Evolutionary conservation across 164 flowering plant species (phyloP), one percentile per base, ranked within the genome.

Genomic region (Houttuynia cordata): DNA sequence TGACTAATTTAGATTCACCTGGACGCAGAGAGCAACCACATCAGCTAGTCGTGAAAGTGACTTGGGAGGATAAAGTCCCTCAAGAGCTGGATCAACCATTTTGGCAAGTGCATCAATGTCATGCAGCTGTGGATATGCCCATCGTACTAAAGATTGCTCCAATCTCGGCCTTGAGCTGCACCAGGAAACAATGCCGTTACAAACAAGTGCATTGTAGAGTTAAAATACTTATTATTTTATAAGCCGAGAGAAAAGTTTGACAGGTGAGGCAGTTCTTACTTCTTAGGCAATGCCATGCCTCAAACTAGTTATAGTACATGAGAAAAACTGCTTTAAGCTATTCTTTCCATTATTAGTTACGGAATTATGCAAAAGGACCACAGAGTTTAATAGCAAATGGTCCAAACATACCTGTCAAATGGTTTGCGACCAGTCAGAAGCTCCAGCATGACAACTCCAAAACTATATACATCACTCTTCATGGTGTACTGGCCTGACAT

Each of bases 121-220:
- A 67, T 94, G 99, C 62, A 94, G 97, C 78, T 91, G 99, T 63
- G 99, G 99, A 23, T 96, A 80, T 23, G 96, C 95, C 99, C 99
- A 94, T 61, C 95, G 80, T 70, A 94, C 96, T 76, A 94, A 75
- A 52, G 96, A 87, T 65, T 94, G 99, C 66, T 94, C 99, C 18
- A 79, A 70, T 68, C 99, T 80, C 61, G 84, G 70, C 73, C 85
- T 85, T 50, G 91, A 76, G 79, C 99, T 94, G 84, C 57, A 34
- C 56, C 18, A 14, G 17, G 50, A 22, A 61, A 51, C 2, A 30
- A 6, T 34, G 13, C 12, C 13, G 17, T 45, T 45, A 12, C 17
- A 45, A 12, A 12, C 17, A 17, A 45, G 17, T 3, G 12, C 8
- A 45, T 10, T 45, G 49, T 7, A 12, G 49, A 12, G n/a, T n/a